A percentile compares a stretch with the other conserved stretches of the same genome.
These are phyloP conservation scores for Rhodamnia argentea DNA, from an alignment of 345 rosid species.

Conservation along the genomic window DNA sequence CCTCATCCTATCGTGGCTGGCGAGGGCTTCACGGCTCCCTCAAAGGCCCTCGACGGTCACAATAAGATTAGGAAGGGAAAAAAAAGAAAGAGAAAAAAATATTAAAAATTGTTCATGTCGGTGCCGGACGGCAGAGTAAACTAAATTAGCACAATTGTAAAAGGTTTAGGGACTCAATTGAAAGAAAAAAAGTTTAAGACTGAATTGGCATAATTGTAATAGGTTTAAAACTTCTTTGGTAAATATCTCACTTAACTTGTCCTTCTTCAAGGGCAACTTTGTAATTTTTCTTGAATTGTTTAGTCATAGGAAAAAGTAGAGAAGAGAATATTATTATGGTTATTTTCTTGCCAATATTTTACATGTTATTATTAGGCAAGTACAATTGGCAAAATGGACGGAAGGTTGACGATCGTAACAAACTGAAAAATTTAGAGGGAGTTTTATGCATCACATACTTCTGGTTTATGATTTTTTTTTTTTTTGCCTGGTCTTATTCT, in stretches of 20 bases:
- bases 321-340: not conserved
- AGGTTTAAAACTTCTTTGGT: too few relatives aligned
- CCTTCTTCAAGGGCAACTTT: not conserved
- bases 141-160: too few relatives aligned
- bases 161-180: too few relatives aligned
- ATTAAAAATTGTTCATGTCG: too few relatives aligned
- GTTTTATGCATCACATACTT: not conserved
- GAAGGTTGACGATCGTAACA: not conserved
- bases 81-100: too few relatives aligned
- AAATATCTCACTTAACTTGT: not conserved
- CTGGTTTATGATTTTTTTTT: too few relatives aligned
- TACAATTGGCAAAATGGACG: not conserved
- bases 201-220: too few relatives aligned
- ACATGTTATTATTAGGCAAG: not conserved
- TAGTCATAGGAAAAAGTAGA: not conserved
- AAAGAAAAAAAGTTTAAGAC: accelerated
- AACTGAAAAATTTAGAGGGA: not conserved
- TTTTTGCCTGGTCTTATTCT: too few relatives aligned
- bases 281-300: not conserved
- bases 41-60: too few relatives aligned
- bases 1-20: too few relatives aligned
- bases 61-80: too few relatives aligned
- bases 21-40: too few relatives aligned
- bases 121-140: accelerated
- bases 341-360: not conserved